phyloP scores from a whole-genome alignment of 2,329 filamentous ascomycete species.

The Fusarium mexicanum region DNA sequence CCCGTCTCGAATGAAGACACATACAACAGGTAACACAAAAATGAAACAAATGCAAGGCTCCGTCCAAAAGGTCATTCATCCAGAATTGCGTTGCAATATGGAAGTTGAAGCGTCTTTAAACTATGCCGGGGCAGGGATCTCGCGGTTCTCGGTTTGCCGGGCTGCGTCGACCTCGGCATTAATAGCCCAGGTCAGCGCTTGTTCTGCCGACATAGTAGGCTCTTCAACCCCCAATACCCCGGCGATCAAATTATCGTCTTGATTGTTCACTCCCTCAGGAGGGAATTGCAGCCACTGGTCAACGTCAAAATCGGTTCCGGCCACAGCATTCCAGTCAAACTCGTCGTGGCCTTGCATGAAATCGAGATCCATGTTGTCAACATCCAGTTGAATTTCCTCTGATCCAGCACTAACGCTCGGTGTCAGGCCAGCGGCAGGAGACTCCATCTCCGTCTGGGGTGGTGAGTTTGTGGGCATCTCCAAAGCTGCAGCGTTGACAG shows the following conservation, averaged over 20 bases:
- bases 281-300: conserved; percentile 69
- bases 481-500: conserved; percentile 50
- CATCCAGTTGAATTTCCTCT: conserved; percentile 51
- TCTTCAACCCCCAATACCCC: conserved; percentile 46
- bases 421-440: conserved; percentile 51
- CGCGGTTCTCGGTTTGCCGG: conserved; percentile 24
- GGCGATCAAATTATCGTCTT: conserved; percentile 51
- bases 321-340: conserved; percentile 64
- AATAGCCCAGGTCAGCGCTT: conserved; percentile 44
- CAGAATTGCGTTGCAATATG: background rate
- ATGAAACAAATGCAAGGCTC: conserved; percentile 21
- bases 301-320: conserved; percentile 65
- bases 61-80: background rate
- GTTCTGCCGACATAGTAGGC: conserved; percentile 43
- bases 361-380: conserved; percentile 56
- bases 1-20: conserved; percentile 37
- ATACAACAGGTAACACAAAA: conserved; percentile 29
- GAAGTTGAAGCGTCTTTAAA: background rate
- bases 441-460: conserved; percentile 57
- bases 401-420: conserved; percentile 58
- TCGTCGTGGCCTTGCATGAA: conserved; percentile 58
- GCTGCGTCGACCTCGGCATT: conserved; percentile 41
- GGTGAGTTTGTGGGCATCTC: conserved; percentile 53
- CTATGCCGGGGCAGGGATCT: conserved; percentile 35
- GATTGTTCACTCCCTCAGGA: conserved; percentile 56